phyloP scores from a whole-genome alignment of 2,329 filamentous ascomycete genomes.

The Diaporthe citri region DNA sequence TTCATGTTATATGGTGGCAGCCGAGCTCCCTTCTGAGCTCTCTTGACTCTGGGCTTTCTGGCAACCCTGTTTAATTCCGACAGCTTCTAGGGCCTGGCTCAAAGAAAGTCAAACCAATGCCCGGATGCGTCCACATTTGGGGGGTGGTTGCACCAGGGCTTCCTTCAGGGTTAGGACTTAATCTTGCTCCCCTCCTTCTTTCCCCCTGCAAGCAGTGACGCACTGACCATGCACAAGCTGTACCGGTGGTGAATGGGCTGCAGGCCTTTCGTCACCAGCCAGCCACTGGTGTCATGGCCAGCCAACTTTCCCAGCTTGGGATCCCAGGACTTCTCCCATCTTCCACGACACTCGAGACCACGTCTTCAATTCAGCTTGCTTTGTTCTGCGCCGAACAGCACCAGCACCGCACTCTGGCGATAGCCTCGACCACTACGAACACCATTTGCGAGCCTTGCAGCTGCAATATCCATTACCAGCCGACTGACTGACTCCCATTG shows the following conservation, averaged over 20 bases:
- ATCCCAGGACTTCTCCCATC: conserved; percentile 12
- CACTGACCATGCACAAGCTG: conserved; percentile 17
- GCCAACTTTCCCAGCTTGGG: conserved; percentile 37
- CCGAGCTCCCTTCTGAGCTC: too few species aligned
- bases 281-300: conserved; percentile 36
- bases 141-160: neutral
- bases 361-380: conserved; percentile 30
- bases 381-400: conserved; percentile 9
- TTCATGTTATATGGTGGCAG: too few species aligned
- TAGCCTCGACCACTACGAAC: conserved; percentile 8
- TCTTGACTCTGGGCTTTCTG: too few species aligned
- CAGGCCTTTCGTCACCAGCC: conserved; percentile 39
- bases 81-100: too few species aligned
- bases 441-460: neutral
- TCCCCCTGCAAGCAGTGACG: conserved; percentile 31
- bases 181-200: neutral
- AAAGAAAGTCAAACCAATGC: neutral
- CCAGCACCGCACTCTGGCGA: neutral
- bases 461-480: neutral
- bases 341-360: conserved; percentile 17
- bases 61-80: neutral
- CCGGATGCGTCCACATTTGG: neutral
- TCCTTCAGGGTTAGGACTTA: conserved; percentile 3
- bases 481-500: neutral
- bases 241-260: neutral